phyloP scores from a whole-genome alignment of 2,329 filamentous ascomycete species.

The Tolypocladium inflatum region DNA sequence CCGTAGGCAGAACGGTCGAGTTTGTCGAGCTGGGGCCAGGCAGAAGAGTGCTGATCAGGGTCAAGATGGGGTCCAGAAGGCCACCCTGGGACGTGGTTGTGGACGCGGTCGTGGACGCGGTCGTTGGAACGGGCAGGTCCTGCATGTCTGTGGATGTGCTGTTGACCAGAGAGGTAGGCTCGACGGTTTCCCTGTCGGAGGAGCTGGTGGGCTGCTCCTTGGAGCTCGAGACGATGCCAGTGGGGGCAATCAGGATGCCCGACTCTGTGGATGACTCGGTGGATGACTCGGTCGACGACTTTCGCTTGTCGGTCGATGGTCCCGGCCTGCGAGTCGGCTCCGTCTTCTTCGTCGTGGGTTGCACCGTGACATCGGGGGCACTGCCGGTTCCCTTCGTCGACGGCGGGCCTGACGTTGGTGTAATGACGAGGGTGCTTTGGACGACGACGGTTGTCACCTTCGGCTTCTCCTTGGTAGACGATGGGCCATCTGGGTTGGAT shows the following conservation, averaged over 20 bases:
- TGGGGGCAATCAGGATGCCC: constrained; percentile 16
- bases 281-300: background rate
- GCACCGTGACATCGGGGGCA: background rate
- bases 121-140: background rate
- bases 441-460: background rate
- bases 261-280: constrained; percentile 4
- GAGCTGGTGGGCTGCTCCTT: background rate
- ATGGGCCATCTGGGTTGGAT: background rate
- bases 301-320: background rate
- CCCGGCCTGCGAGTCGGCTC: background rate
- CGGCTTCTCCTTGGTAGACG: background rate
- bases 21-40: constrained; percentile 5
- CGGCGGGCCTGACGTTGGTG: background rate
- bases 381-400: background rate
- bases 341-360: background rate
- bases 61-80: constrained; percentile 13
- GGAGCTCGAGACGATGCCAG: constrained; percentile 12
- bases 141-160: background rate
- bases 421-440: background rate
- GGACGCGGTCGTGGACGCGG: background rate
- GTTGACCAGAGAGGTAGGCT: background rate
- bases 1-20: background rate
- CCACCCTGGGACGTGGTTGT: constrained; percentile 3
- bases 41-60: constrained; percentile 10
- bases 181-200: background rate